Conservation (phyloP, 345 rosid species). For the Eucalyptus pauciflora region DNA sequence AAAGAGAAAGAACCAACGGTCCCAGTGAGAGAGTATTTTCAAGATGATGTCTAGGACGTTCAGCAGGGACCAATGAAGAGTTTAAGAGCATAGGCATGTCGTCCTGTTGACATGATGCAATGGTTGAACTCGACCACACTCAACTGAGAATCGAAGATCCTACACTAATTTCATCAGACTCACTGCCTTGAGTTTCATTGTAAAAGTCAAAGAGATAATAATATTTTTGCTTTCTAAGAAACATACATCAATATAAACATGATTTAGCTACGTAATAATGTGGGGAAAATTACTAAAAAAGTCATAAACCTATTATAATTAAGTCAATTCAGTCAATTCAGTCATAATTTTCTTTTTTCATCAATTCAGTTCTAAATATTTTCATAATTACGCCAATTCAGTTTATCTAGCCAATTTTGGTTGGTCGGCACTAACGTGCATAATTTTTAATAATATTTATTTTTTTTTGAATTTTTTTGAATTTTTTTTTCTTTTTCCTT, state of each 20-base stretch:
- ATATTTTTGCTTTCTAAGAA: neutral
- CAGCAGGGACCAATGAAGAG: neutral
- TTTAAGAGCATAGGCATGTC: neutral
- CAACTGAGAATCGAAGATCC: neutral
- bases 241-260: neutral
- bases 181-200: neutral
- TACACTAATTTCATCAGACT: neutral
- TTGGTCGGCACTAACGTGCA: too few species aligned
- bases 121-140: neutral
- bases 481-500: rapidly evolving
- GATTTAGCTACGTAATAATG: neutral
- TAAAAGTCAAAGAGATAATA: neutral
- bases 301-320: too few species aligned
- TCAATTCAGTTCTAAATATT: too few species aligned
- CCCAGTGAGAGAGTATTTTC: neutral
- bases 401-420: too few species aligned
- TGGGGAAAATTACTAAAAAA: too few species aligned
- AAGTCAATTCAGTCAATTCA: rapidly evolving
- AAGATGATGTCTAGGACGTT: neutral
- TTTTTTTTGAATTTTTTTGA: too few species aligned
- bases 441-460: too few species aligned
- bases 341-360: too few species aligned
- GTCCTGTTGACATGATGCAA: neutral
- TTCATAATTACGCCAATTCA: too few species aligned
- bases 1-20: neutral